These are phyloP conservation scores for Ogataea trehaloabstinens DNA, from an alignment of 805 yeast genomes.

Conservation along the genomic window DNA sequence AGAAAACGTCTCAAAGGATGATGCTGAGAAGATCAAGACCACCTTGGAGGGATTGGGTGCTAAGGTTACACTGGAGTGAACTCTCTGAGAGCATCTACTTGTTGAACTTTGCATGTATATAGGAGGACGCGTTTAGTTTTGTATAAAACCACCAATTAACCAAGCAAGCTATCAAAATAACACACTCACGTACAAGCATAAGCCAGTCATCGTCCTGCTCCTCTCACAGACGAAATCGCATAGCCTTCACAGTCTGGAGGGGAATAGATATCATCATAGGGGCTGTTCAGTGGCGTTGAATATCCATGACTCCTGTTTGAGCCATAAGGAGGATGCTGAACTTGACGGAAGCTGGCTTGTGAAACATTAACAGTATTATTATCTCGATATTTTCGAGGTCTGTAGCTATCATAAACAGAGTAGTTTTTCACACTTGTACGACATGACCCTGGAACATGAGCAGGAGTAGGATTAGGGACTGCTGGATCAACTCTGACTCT, in stretches of 20 bases:
- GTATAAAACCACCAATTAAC: neutral
- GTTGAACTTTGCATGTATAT: slow-evolving; percentile 13
- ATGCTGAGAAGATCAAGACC: slow-evolving; percentile 93
- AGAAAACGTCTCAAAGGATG: slow-evolving; percentile 94
- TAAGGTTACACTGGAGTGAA: slow-evolving; percentile 81
- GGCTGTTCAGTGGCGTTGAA: slow-evolving; percentile 1
- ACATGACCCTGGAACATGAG: too few species aligned
- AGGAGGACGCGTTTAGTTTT: slow-evolving; percentile 3
- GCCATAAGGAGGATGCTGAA: too few species aligned
- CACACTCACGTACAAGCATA: too few species aligned
- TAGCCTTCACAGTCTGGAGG: slow-evolving; percentile 1
- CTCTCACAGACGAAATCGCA: slow-evolving; percentile 4
- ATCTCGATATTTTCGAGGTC: neutral
- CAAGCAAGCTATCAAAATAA: neutral
- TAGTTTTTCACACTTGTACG: neutral
- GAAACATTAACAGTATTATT: too few species aligned
- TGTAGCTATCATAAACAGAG: neutral
- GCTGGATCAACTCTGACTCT: neutral
- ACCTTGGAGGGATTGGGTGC: slow-evolving; percentile 95
- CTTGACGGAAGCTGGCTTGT: neutral
- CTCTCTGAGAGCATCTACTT: neutral
- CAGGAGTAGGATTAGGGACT: neutral
- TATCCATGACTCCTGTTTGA: neutral
- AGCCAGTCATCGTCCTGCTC: neutral
- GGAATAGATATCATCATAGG: slow-evolving; percentile 7